phyloP scores from a whole-genome alignment of 352 stramenopile species.

The Thalassiosira ordinaria region DNA sequence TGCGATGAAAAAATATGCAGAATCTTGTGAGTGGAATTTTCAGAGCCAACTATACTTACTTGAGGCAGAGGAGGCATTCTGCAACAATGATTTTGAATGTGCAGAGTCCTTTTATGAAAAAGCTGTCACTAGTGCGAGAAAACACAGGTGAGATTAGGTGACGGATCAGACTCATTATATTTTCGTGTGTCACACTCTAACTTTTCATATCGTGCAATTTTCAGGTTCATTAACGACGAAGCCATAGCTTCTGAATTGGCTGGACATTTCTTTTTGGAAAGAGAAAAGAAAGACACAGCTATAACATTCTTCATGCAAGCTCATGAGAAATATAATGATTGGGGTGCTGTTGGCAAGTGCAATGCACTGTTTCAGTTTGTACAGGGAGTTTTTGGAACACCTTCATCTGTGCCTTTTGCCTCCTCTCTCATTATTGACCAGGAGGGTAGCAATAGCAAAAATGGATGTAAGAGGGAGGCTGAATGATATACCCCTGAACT shows the following conservation, averaged over 20 bases:
- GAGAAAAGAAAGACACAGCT: conserved; percentile 10
- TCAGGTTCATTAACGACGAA: conserved; percentile 48
- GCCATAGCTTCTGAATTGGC: conserved; percentile 38
- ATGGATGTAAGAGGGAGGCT: too few relatives aligned
- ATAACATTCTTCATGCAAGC: conserved; percentile 19
- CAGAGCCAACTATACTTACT: conserved; percentile 36
- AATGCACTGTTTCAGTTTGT: too few relatives aligned
- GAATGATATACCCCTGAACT: too few relatives aligned
- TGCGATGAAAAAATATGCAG: conserved; percentile 30
- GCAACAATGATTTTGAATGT: conserved; percentile 19
- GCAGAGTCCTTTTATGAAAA: conserved; percentile 43
- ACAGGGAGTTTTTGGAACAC: too few relatives aligned
- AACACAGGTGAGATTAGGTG: conserved; percentile 44
- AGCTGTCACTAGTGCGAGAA: conserved; percentile 39
- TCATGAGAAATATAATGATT: conserved; percentile 35
- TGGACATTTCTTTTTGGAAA: conserved; percentile 36
- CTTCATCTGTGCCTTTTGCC: too few relatives aligned
- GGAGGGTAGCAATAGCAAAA: too few relatives aligned
- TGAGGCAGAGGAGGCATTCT: conserved; percentile 41
- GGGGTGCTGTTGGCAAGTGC: conserved; percentile 34
- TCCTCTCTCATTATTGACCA: too few relatives aligned
- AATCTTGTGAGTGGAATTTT: conserved; percentile 35
- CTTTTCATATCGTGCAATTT: too few relatives aligned
- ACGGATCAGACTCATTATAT: too few relatives aligned
- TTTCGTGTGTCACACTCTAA: too few relatives aligned